Conservation (phyloP, 2,329 filamentous ascomycete genomes). For the Ophiostoma fasciatum region DNA sequence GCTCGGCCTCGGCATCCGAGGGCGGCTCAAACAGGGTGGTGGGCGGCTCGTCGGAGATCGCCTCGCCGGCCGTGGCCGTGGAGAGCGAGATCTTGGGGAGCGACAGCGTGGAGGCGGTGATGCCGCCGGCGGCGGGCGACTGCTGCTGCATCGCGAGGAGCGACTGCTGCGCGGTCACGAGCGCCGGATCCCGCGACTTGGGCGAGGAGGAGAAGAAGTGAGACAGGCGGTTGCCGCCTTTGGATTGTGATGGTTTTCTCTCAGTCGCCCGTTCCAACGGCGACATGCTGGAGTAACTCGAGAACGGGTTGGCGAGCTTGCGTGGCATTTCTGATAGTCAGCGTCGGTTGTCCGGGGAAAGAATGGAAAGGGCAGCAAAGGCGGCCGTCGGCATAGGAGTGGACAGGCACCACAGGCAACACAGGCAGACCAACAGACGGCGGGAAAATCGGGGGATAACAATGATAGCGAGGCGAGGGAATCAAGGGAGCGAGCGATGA, state of each 20-base stretch:
- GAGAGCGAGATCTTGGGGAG: constrained; percentile 87
- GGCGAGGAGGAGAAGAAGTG: constrained; percentile 73
- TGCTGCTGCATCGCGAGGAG: constrained; percentile 53
- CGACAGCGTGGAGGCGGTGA: constrained; percentile 58
- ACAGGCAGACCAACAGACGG: too few relatives aligned
- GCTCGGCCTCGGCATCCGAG: constrained; percentile 65
- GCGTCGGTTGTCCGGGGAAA: not conserved
- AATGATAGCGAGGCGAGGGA: too few relatives aligned
- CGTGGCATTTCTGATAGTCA: constrained; percentile 36
- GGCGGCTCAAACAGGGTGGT: constrained; percentile 75
- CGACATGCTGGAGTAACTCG: constrained; percentile 31
- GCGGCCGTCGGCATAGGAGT: too few relatives aligned
- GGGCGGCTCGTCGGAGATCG: constrained; percentile 54
- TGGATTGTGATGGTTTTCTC: constrained; percentile 46
- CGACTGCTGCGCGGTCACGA: constrained; percentile 44
- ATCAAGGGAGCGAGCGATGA: too few relatives aligned
- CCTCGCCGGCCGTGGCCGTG: constrained; percentile 63
- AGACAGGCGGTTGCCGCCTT: constrained; percentile 55
- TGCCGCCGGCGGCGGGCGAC: constrained; percentile 29
- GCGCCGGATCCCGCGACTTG: constrained; percentile 55
- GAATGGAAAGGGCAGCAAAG: too few relatives aligned
- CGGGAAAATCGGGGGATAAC: too few relatives aligned
- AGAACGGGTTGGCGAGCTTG: constrained; percentile 43
- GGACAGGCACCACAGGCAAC: too few relatives aligned
- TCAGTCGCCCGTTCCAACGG: constrained; percentile 35